Evolutionary conservation across 2,329 filamentous ascomycete genomes (phyloP).

Genomic region (Cladosporium oxysporum): DNA sequence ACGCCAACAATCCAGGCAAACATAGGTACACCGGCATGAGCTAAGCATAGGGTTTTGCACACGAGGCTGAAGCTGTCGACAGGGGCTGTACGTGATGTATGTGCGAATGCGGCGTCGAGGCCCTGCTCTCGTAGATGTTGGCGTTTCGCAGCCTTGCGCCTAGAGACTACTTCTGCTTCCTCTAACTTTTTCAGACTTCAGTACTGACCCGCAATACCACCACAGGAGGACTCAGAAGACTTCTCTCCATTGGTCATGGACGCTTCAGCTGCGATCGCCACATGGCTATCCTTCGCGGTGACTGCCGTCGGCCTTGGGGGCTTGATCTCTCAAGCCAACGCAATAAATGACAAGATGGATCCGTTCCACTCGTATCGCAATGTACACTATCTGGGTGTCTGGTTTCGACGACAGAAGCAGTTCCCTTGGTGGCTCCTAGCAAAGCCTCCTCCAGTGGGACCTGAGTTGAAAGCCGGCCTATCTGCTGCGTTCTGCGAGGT

Average conservation of each 20-base stretch:
- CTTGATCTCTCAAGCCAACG: constrained; percentile 5
- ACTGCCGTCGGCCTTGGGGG: constrained; percentile 15
- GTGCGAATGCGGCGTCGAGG: no score
- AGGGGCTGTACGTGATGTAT: neutral
- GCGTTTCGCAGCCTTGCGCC: neutral
- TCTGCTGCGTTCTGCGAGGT: neutral
- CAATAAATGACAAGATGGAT: constrained; percentile 7
- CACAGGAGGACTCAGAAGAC: no score
- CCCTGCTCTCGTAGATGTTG: no score
- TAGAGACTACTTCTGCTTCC: no score
- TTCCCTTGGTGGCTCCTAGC: constrained; percentile 2
- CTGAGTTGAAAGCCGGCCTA: neutral
- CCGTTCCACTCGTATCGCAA: constrained; percentile 12
- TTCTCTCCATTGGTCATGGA: neutral
- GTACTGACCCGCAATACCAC: no score
- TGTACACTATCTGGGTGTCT: constrained; percentile 3
- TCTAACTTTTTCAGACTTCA: no score
- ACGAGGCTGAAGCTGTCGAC: neutral
- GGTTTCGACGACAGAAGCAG: neutral
- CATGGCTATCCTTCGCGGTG: constrained; percentile 14
- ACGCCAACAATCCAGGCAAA: neutral
- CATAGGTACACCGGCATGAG: neutral
- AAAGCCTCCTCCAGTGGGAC: constrained; percentile 7
- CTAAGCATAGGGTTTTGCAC: neutral
- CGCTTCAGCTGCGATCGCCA: constrained; percentile 1